Base-by-base conservation (phyloP, 2,329 filamentous ascomycete species). In the Paraconiothyrium sp. region DNA sequence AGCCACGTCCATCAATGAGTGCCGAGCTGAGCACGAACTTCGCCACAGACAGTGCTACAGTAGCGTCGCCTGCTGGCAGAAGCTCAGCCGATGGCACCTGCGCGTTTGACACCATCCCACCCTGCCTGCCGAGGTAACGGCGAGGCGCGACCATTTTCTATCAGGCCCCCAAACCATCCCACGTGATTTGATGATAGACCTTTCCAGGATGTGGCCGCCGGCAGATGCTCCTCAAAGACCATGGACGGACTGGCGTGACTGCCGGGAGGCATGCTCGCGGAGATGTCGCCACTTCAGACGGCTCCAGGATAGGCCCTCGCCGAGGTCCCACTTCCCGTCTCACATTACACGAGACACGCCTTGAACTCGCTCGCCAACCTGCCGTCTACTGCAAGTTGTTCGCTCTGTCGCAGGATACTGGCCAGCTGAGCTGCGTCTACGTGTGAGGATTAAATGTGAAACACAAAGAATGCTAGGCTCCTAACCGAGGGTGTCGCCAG, bases 281-380 rank as follows among this genome's bases (percentile, higher is more conserved):
- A 49, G 35, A 48, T 61, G 52, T 58, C 60, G 58, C 51, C 59
- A 60, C 60, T 47, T 69, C 60, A 68, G 55, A 68, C 69, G 69
- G 72, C 70, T 73, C 72, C 69, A 76, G 71, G 69, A 67, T n/a
- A 41, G 39, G 71, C 66, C 68, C 68, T 67, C 67, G 60, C 70
- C 67, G 67, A 63, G 64, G 66, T 69, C 52, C 73, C 72, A 74
- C 75, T 72, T 75, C 57, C 72, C 70, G 73, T 74, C 67, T 72
- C 66, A 70, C 61, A 63, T 63, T 67, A 70, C 64, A 69, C 71
- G 64, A 71, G 68, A 69, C 65, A 64, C 60, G 60, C 66, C 63
- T 61, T 67, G 35, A 56, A 61, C 59, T 62, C 63, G 58, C 55
- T 57, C 61, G 54, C 57, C 46, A 39, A 46, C 47, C 34, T 24